Conservation (phyloP, 2,329 filamentous ascomycete genomes). For the Exserohilum rostratum region DNA sequence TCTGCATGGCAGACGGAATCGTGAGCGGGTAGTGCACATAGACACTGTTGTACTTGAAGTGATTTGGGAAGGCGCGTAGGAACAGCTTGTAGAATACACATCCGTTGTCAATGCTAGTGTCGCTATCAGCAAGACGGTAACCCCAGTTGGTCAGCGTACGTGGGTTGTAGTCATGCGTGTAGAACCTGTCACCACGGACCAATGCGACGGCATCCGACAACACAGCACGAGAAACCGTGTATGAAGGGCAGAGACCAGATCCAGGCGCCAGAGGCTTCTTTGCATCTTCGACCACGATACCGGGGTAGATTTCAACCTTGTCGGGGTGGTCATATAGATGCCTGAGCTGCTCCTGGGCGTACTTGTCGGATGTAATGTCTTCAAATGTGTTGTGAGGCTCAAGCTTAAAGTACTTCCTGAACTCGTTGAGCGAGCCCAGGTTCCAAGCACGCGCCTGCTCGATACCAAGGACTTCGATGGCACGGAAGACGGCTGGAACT, state of each 20-base stretch:
- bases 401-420: slow-evolving; percentile 80
- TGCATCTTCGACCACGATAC: slow-evolving; percentile 75
- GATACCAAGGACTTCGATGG: slow-evolving; percentile 81
- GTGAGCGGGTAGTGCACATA: slow-evolving; percentile 81
- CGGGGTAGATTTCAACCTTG: slow-evolving; percentile 80
- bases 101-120: slow-evolving; percentile 76
- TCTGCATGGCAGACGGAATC: slow-evolving; percentile 73
- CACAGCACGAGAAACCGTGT: slow-evolving; percentile 77
- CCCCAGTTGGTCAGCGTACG: slow-evolving; percentile 83
- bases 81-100: slow-evolving; percentile 87
- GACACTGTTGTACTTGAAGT: slow-evolving; percentile 77
- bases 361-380: slow-evolving; percentile 79
- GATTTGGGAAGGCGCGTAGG: slow-evolving; percentile 77
- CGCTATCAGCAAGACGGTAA: slow-evolving; percentile 74
- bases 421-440: slow-evolving; percentile 80
- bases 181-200: slow-evolving; percentile 78
- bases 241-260: slow-evolving; percentile 75
- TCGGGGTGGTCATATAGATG: slow-evolving; percentile 74
- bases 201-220: slow-evolving; percentile 80
- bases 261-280: slow-evolving; percentile 72
- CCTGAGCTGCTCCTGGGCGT: slow-evolving; percentile 67
- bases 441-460: slow-evolving; percentile 79
- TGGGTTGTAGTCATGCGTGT: slow-evolving; percentile 74
- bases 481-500: slow-evolving; percentile 74
- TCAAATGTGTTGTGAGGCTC: slow-evolving; percentile 79